Base-by-base conservation (phyloP, 352 stramenopile genomes). In the Pythium brassicae region DNA sequence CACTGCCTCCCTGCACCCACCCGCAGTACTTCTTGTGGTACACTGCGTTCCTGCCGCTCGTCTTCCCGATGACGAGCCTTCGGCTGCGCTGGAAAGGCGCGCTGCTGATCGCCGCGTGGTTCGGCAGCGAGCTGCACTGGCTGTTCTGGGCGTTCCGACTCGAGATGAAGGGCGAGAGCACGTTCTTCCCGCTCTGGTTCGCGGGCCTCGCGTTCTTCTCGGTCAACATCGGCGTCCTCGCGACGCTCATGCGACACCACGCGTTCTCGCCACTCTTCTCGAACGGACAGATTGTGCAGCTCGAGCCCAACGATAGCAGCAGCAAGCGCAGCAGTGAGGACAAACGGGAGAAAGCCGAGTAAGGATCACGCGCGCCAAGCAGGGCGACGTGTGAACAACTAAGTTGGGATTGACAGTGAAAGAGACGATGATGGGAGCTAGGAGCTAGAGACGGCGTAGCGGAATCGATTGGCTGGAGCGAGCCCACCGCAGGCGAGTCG, bases 11-110 rank as follows among this genome's bases (percentile, higher is more conserved):
- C 27, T 17, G 22, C 2, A 35, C 14, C 1, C 25, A 19, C 27
- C 72, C 72, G 48, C 74, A 99, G 86, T 99, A 99, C 65, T 99
- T 99, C 68, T 81, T 97, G 43, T 99, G 97, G 97, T 99, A 99
- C 69, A 90, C 98, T 1, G 78, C 68, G 14, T 87, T 98, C 58
- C 62, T 98, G 17, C 92, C 94, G 26, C 68, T 98, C 20, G 78
- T 95, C 43, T 83, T 95, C 22, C 89, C 86, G 10, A 59, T 76
- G 32, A 89, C 80, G 48, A 85, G 62, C 27, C 57, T 94, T 12
- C 59, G 57, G 27, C 32, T 92, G 14, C 72, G 76, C 20, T 92
- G 80, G 82, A 85, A 89, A 48, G 83, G 82, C 0, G 48, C 73
- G 1, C 20, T 63, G 15, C 77, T 96, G 64, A 80, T 96, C 29